Evolutionary conservation across 2,329 filamentous ascomycete genomes (phyloP).

Genomic region (Cladorrhinum sp.): DNA sequence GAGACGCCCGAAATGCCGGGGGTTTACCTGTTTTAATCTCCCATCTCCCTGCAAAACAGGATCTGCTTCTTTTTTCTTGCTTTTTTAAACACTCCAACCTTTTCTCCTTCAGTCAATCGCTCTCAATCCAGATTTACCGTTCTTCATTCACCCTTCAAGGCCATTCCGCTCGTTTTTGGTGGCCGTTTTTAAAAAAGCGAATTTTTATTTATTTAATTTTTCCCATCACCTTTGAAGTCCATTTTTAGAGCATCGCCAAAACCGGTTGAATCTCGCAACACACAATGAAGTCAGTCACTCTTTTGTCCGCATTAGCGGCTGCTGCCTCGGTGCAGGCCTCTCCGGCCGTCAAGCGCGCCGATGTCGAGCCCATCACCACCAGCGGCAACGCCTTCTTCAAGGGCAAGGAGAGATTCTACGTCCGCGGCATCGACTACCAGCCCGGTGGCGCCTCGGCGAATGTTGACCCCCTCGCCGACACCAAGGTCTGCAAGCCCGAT

Average conservation of each 20-base stretch:
- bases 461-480: conserved; percentile 72
- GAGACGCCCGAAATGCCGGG: conserved; percentile 12
- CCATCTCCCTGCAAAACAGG: conserved; percentile 11
- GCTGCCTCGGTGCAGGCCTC: conserved; percentile 21
- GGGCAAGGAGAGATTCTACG: conserved; percentile 53
- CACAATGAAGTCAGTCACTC: conserved; percentile 23
- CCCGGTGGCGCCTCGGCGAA: conserved; percentile 55
- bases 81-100: conserved; percentile 10
- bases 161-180: conserved; percentile 27
- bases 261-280: background rate
- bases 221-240: background rate
- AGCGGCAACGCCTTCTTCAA: conserved; percentile 49
- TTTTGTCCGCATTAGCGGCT: conserved; percentile 24
- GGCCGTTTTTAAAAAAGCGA: conserved; percentile 20
- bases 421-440: conserved; percentile 62
- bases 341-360: conserved; percentile 20
- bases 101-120: conserved; percentile 22
- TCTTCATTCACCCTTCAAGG: conserved; percentile 10
- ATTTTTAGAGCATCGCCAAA: background rate
- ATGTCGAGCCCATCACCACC: conserved; percentile 24
- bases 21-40: conserved; percentile 15
- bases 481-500: conserved; percentile 69
- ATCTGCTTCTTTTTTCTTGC: conserved; percentile 8
- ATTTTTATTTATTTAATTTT: conserved; percentile 11
- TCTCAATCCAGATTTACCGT: conserved; percentile 14